phyloP scores from a whole-genome alignment of 306 rosid species.

The Cicer arietinum region DNA sequence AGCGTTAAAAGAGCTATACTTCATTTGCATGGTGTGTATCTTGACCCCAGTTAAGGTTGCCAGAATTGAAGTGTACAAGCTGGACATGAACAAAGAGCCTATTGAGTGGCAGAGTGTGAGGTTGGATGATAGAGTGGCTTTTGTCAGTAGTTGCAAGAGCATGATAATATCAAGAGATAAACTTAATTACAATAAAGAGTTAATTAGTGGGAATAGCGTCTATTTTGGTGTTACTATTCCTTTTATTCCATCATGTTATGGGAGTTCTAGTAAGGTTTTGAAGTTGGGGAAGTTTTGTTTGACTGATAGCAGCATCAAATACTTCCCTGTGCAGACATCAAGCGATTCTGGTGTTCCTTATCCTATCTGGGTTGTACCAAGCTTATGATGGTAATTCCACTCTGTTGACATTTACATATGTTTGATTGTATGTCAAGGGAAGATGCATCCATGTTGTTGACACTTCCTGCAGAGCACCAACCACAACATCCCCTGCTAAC shows the following conservation, averaged over 20 bases:
- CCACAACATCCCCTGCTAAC: too few relatives aligned
- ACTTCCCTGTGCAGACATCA: background rate
- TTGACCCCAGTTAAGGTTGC: background rate
- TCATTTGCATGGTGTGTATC: background rate
- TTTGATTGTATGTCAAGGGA: too few relatives aligned
- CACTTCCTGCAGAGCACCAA: too few relatives aligned
- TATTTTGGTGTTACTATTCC: background rate
- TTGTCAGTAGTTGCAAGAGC: background rate
- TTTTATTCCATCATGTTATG: too few relatives aligned
- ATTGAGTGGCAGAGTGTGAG: background rate
- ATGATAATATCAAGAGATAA: background rate
- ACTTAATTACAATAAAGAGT: background rate
- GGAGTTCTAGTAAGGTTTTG: background rate
- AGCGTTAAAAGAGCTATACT: background rate
- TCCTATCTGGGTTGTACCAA: background rate
- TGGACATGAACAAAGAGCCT: background rate
- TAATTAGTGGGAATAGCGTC: background rate
- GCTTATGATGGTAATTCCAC: background rate
- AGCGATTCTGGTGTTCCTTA: background rate
- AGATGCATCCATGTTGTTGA: too few relatives aligned
- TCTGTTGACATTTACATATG: too few relatives aligned
- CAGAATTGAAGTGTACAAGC: background rate
- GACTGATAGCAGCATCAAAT: background rate
- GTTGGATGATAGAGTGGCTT: background rate
- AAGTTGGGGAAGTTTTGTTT: background rate